These are phyloP conservation scores for Xylaria sp. DNA, from an alignment of 2,329 filamentous ascomycete species.

Conservation along the genomic window DNA sequence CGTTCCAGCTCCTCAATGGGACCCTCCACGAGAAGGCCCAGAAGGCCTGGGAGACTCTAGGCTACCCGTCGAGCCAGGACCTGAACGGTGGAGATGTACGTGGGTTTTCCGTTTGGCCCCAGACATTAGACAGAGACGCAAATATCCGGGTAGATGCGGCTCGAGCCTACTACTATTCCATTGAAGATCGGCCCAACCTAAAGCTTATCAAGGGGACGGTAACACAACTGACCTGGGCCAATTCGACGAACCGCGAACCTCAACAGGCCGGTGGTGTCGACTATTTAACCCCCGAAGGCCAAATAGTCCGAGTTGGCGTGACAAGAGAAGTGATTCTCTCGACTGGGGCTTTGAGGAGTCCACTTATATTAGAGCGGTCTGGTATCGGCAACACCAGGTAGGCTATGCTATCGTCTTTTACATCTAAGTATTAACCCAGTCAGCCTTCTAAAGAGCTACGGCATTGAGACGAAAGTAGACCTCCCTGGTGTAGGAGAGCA, in stretches of 20 bases:
- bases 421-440: conserved; percentile 19
- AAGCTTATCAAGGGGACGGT: conserved; percentile 44
- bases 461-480: conserved; percentile 47
- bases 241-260: conserved; percentile 5
- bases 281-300: conserved; percentile 41
- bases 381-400: conserved; percentile 50
- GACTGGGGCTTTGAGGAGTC: conserved; percentile 53
- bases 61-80: conserved; percentile 41
- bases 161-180: conserved; percentile 45
- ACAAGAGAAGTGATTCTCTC: conserved; percentile 51
- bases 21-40: conserved; percentile 35
- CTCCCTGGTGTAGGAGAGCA: conserved; percentile 57
- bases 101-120: conserved; percentile 44
- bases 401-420: conserved; percentile 3
- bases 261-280: conserved; percentile 41
- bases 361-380: conserved; percentile 55
- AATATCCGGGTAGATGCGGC: conserved; percentile 46
- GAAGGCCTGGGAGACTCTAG: conserved; percentile 39
- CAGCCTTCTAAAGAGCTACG: conserved; percentile 44
- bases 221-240: conserved; percentile 35
- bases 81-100: conserved; percentile 43
- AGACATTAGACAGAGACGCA: conserved; percentile 42
- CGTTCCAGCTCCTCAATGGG: conserved; percentile 39
- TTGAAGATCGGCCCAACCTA: conserved; percentile 43
- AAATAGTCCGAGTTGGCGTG: conserved; percentile 40